These are phyloP conservation scores for Dactylellina drechsleri DNA, from an alignment of 2,329 filamentous ascomycete species.

Conservation along the genomic window DNA sequence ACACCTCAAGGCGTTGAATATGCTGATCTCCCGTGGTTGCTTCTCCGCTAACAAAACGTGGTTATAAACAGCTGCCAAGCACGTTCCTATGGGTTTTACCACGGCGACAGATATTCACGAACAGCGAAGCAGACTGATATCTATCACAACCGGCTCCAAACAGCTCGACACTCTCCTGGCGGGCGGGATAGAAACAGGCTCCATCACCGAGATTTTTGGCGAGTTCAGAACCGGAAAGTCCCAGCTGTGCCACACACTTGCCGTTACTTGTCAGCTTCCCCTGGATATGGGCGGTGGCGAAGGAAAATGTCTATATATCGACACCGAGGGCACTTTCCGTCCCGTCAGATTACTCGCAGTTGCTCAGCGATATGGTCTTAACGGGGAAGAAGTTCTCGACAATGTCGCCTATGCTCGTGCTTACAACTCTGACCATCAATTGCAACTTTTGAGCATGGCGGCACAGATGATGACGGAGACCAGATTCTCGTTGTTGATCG, in stretches of 20 bases:
- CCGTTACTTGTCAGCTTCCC: conserved; percentile 94
- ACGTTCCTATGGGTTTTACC: conserved; percentile 98
- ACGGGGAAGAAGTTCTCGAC: conserved; percentile 95
- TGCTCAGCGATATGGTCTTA: conserved; percentile 91
- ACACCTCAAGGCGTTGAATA: not conserved
- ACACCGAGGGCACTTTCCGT: conserved; percentile 96
- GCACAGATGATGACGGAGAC: conserved; percentile 99
- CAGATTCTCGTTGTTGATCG: conserved; percentile 91
- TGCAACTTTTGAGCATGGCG: conserved; percentile 92
- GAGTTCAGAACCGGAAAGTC: conserved; percentile 98
- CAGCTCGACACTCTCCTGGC: conserved; percentile 94
- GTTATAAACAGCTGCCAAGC: conserved; percentile 76
- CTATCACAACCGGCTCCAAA: conserved; percentile 97
- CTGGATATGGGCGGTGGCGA: conserved; percentile 99
- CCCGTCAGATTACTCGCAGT: conserved; percentile 90
- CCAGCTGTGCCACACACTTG: conserved; percentile 98
- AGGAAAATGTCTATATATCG: conserved; percentile 97
- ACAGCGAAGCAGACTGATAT: conserved; percentile 94
- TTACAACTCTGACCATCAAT: conserved; percentile 98
- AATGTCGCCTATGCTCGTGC: conserved; percentile 98
- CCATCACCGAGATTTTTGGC: conserved; percentile 96
- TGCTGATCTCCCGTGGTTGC: not conserved
- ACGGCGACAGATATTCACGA: conserved; percentile 99
- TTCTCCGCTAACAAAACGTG: conserved; percentile 30
- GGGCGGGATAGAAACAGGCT: conserved; percentile 94